A percentile compares a stretch with the other conserved stretches of the same genome.
These are phyloP conservation scores for Dendrothele bispora DNA, from an alignment of 768 basidiomycete genomes.

Conservation along the genomic window DNA sequence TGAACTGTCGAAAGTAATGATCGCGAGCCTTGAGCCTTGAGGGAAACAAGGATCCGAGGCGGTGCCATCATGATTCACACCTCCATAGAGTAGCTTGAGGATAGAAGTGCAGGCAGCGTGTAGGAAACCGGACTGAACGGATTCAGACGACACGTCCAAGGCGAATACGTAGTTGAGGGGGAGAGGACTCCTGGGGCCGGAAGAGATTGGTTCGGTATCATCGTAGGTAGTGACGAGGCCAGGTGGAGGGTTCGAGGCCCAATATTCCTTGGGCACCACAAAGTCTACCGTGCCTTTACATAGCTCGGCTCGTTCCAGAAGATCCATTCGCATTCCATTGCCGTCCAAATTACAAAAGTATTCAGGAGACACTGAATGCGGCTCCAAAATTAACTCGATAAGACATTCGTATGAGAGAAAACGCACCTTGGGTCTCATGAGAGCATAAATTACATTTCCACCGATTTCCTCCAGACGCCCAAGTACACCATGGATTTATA, in stretches of 20 bases:
- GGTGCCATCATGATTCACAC: conserved; percentile 38
- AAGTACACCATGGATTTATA: conserved; percentile 91
- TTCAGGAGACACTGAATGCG: conserved; percentile 61
- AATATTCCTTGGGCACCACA: conserved; percentile 78
- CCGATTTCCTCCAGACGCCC: conserved; percentile 75
- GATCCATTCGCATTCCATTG: conserved; percentile 76
- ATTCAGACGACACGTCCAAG: conserved; percentile 77
- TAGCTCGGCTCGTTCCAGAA: conserved; percentile 80
- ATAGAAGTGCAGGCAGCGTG: conserved; percentile 64
- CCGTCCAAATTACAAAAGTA: conserved; percentile 86
- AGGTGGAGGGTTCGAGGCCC: conserved; percentile 70
- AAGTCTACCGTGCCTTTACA: conserved; percentile 93
- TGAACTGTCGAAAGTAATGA: conserved; percentile 78
- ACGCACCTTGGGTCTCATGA: conserved; percentile 80
- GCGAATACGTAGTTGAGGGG: conserved; percentile 83
- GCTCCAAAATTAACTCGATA: neutral
- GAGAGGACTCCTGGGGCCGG: conserved; percentile 51
- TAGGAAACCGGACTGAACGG: conserved; percentile 70
- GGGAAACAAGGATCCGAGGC: conserved; percentile 52
- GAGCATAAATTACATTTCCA: conserved; percentile 95
- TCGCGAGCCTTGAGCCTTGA: conserved; percentile 56
- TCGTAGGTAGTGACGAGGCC: conserved; percentile 54
- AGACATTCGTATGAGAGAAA: neutral
- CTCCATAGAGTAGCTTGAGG: conserved; percentile 64
- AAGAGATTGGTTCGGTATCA: conserved; percentile 46